A percentile compares a stretch with the other conserved stretches of the same genome.
Evolutionary conservation across 139 green algal species (phyloP).

Genomic region (Asterochloris sp.): DNA sequence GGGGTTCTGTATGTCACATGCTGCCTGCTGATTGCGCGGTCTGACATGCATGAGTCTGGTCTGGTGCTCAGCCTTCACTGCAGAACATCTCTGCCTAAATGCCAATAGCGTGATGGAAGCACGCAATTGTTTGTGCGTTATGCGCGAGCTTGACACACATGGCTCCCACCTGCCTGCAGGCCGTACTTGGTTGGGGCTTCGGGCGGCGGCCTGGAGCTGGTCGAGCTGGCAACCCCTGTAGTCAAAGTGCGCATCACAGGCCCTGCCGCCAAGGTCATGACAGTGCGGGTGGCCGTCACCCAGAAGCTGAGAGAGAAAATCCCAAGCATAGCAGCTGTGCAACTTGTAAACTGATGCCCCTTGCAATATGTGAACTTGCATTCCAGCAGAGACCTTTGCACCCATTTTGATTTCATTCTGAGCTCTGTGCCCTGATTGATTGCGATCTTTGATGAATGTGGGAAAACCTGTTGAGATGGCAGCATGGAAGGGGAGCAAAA

Average conservation of each 20-base stretch:
- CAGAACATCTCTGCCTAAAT: too few species aligned
- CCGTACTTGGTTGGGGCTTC: constrained; percentile 72
- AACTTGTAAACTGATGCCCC: constrained; percentile 69
- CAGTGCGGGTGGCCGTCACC: constrained; percentile 96
- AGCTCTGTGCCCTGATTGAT: background rate
- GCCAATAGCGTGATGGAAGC: too few species aligned
- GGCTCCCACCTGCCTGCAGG: background rate
- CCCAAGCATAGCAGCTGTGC: constrained; percentile 93
- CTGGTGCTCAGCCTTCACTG: too few species aligned
- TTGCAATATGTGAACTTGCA: too few species aligned
- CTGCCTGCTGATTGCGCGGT: too few species aligned
- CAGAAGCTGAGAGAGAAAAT: constrained; percentile 99
- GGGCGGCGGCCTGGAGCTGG: constrained; percentile 86
- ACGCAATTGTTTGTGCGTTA: too few species aligned
- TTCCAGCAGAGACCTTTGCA: background rate
- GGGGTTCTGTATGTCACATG: too few species aligned
- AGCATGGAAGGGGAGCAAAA: too few species aligned
- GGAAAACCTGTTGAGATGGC: too few species aligned
- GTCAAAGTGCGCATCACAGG: constrained; percentile 93
- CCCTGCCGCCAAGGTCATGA: constrained; percentile 94
- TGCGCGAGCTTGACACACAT: too few species aligned
- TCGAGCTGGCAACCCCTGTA: constrained; percentile 88
- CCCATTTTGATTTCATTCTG: background rate
- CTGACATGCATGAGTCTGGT: too few species aligned
- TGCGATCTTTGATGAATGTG: background rate